Evolutionary conservation across 2,329 filamentous ascomycete genomes (phyloP).

Genomic region (Aspergillus fischeri): DNA sequence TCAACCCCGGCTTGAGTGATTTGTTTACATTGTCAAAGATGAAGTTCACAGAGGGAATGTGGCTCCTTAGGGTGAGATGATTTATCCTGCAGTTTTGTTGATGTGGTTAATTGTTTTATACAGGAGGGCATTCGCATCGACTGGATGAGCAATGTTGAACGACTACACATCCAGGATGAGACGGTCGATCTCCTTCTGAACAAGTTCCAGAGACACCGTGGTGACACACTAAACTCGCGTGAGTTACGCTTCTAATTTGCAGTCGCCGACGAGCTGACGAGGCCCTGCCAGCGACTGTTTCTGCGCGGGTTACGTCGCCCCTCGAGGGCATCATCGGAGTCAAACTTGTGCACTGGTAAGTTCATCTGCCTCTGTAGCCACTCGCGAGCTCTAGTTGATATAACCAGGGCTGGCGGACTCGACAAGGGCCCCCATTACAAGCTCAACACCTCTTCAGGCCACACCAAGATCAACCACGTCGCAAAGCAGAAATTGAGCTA

Average conservation of each 20-base stretch:
- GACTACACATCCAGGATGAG: constrained; percentile 26
- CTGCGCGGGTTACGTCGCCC: constrained; percentile 32
- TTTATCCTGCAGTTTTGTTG: not conserved
- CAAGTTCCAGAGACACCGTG: constrained; percentile 34
- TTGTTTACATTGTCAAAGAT: constrained; percentile 15
- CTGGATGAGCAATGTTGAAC: constrained; percentile 42
- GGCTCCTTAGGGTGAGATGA: constrained; percentile 27
- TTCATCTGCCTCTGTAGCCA: not conserved
- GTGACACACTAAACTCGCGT: constrained; percentile 40
- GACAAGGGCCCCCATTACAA: constrained; percentile 37
- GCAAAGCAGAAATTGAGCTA: constrained; percentile 26
- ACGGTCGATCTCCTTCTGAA: constrained; percentile 35
- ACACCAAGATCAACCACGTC: constrained; percentile 26
- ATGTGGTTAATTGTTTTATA: not conserved
- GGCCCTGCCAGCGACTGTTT: constrained; percentile 27
- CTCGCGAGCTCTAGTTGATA: not conserved
- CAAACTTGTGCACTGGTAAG: constrained; percentile 36
- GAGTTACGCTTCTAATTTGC: constrained; percentile 2
- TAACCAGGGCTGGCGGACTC: constrained; percentile 29
- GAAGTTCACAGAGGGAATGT: constrained; percentile 43
- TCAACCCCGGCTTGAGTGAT: not conserved
- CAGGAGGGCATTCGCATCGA: constrained; percentile 37
- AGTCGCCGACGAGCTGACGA: not conserved
- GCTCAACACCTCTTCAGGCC: constrained; percentile 23
- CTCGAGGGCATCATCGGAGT: constrained; percentile 38